Evolutionary conservation across 1,284 basidiomycete genomes (phyloP), one percentile per base, ranked within the genome.

Genomic region (Fistulinella cinereoalba): DNA sequence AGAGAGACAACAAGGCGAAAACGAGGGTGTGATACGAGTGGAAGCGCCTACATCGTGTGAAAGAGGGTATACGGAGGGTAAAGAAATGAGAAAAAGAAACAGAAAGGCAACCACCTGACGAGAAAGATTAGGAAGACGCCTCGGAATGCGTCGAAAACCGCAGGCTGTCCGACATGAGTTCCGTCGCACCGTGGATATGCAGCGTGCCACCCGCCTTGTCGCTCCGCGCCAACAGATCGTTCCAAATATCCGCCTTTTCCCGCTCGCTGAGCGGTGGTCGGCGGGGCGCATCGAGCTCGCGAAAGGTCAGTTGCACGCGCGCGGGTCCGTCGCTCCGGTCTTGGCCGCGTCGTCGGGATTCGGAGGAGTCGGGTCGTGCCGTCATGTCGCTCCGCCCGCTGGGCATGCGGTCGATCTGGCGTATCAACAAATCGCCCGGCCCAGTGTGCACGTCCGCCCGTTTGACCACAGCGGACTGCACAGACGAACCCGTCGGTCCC

Each of bases 161-260:
- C 39, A 75, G 52, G 31, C 57, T 65, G 49, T 80, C 76, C 39
- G 74, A 77, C 55, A 75, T 56, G 40, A 78, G 65, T 23, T 64
- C 66, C 7, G 54, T 56, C 5, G 49, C 66, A 19, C 63, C 58
- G 6, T 73, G 71, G 6, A 85, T 55, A 57, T 81, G 83, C 45
- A 88, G 58, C 44, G 85, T 88, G 42, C 85, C 85, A 4, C 85
- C 85, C 2, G 85, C 85, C 43, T 64, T 62, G 37, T 73, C 82
- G 57, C 84, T 86, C 53, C 74, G 70, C 60, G 77, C 73, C 49
- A 88, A 64, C 47, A 88, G 57, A 49, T 81, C 81, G 50, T 85
- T 74, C 85, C 85, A 88, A 55, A 76, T 77, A 9, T 76, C 79
- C 8, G 76, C 73, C 67, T 88, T 88, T 68, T 88, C 83, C 57